Conservation (phyloP, 2,329 filamentous ascomycete genomes). For the Beauveria asiatica region DNA sequence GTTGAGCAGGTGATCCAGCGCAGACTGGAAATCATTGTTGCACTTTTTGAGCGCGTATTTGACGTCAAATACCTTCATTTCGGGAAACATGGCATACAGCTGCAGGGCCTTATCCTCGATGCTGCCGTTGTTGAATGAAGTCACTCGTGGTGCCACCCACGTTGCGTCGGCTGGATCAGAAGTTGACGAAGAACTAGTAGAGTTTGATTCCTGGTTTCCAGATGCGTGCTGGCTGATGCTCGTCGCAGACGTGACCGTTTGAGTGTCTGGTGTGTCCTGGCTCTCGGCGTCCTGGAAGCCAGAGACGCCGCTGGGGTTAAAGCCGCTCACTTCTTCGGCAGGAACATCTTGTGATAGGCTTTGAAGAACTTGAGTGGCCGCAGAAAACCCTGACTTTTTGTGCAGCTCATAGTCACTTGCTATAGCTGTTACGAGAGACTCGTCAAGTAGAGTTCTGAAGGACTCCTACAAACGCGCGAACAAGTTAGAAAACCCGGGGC, state of each 20-base stretch:
- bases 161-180: slow-evolving; percentile 17
- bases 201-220: slow-evolving; percentile 22
- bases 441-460: slow-evolving; percentile 68
- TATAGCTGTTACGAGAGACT: slow-evolving; percentile 69
- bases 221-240: slow-evolving; percentile 22
- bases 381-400: slow-evolving; percentile 39
- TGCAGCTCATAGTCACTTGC: slow-evolving; percentile 62
- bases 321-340: slow-evolving; percentile 63
- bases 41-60: slow-evolving; percentile 58
- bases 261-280: slow-evolving; percentile 17
- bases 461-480: slow-evolving; percentile 42
- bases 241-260: slow-evolving; percentile 19
- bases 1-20: slow-evolving; percentile 75
- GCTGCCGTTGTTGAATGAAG: slow-evolving; percentile 32
- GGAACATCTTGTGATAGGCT: slow-evolving; percentile 54
- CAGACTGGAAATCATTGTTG: slow-evolving; percentile 55
- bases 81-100: slow-evolving; percentile 64
- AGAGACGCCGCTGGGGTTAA: slow-evolving; percentile 68
- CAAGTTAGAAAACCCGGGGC: background rate
- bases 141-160: slow-evolving; percentile 21
- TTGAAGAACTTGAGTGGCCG: slow-evolving; percentile 54
- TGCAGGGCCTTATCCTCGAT: slow-evolving; percentile 53
- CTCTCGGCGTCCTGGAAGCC: slow-evolving; percentile 24
- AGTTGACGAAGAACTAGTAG: slow-evolving; percentile 19
- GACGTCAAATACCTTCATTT: slow-evolving; percentile 57